These are phyloP conservation scores for Antarctomyces pellizariae DNA, from an alignment of 495 filamentous ascomycete genomes.

Conservation along the genomic window DNA sequence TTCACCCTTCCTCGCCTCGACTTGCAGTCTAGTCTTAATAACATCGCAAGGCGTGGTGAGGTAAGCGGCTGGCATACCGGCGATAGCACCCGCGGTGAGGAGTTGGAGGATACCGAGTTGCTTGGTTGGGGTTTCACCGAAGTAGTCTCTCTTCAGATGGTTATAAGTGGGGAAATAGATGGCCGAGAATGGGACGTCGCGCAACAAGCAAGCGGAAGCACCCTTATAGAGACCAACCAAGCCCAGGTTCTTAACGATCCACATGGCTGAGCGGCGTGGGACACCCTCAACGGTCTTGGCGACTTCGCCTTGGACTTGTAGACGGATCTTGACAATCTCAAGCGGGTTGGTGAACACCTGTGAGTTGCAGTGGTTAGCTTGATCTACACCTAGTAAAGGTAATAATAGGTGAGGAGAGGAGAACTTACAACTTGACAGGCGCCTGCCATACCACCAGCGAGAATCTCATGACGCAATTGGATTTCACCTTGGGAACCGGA, in stretches of 20 bases:
- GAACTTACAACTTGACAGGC: slow-evolving; percentile 83
- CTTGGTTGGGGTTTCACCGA: slow-evolving; percentile 74
- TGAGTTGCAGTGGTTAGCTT: neutral
- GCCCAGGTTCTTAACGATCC: slow-evolving; percentile 91
- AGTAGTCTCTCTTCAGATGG: slow-evolving; percentile 80
- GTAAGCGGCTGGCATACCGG: slow-evolving; percentile 96
- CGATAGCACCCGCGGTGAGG: slow-evolving; percentile 83
- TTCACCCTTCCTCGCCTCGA: slow-evolving; percentile 91
- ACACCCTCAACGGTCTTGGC: slow-evolving; percentile 67
- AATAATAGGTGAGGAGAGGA: slow-evolving; percentile 1
- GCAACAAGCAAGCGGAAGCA: slow-evolving; percentile 82
- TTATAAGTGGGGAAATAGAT: slow-evolving; percentile 97
- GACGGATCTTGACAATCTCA: slow-evolving; percentile 96
- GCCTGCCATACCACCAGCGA: slow-evolving; percentile 80
- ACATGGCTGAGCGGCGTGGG: slow-evolving; percentile 75
- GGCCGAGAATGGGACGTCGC: slow-evolving; percentile 90
- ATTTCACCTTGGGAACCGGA: slow-evolving; percentile 62
- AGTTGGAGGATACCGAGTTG: slow-evolving; percentile 84
- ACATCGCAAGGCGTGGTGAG: slow-evolving; percentile 94
- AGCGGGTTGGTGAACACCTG: slow-evolving; percentile 92
- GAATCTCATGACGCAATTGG: slow-evolving; percentile 41
- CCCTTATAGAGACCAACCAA: slow-evolving; percentile 94
- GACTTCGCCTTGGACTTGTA: slow-evolving; percentile 93
- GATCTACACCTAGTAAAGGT: neutral
- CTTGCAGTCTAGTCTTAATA: slow-evolving; percentile 94